Percentiles rank a stretch among this genome's conserved stretches.
Conservation (phyloP, 2,329 filamentous ascomycete species). For the Cordyceps cicadae region DNA sequence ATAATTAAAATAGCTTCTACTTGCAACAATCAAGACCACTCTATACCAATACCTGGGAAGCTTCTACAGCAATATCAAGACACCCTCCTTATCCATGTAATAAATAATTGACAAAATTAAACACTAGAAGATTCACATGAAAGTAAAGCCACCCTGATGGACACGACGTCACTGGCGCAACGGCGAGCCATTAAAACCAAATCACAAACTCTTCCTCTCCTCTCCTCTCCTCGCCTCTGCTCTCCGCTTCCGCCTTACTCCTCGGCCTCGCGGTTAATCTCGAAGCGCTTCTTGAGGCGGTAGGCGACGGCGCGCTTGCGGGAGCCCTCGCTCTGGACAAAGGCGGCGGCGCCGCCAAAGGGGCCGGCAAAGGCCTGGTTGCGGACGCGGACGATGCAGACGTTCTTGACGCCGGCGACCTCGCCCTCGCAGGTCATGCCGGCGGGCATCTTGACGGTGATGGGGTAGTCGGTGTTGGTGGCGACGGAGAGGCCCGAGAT, state of each 20-base stretch:
- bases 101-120: not conserved
- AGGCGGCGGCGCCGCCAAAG: conserved; percentile 54
- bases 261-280: conserved; percentile 1
- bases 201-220: too few species aligned
- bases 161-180: too few species aligned
- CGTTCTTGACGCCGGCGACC: conserved; percentile 17
- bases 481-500: conserved; percentile 46
- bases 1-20: too few species aligned
- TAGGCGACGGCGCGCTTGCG: conserved; percentile 51
- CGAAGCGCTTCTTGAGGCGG: conserved; percentile 10
- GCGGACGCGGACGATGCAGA: conserved; percentile 53
- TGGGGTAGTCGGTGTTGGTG: conserved; percentile 49
- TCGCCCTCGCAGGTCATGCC: conserved; percentile 42
- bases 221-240: too few species aligned
- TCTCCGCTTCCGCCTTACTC: not conserved
- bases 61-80: too few species aligned
- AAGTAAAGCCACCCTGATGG: not conserved
- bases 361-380: conserved; percentile 52
- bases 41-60: too few species aligned
- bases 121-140: not conserved
- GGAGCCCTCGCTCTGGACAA: conserved; percentile 46
- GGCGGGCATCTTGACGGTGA: conserved; percentile 51
- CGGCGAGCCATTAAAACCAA: too few species aligned
- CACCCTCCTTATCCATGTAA: too few species aligned
- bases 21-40: too few species aligned